These are phyloP conservation scores for Poa annua DNA, from an alignment of 176 grass and related monocot genomes.

Conservation along the genomic window DNA sequence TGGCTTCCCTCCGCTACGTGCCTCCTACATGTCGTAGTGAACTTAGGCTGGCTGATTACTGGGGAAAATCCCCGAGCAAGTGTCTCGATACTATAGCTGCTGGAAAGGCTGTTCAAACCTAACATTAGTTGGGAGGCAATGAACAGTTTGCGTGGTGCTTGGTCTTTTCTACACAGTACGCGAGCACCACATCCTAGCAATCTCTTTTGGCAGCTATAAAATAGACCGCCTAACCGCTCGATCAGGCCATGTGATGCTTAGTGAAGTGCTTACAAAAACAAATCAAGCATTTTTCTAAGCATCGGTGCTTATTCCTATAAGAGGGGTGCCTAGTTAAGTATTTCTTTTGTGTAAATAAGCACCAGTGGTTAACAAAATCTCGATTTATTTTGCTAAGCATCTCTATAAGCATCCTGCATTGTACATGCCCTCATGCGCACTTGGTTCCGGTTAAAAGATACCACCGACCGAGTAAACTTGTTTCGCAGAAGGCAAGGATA, in stretches of 20 bases:
- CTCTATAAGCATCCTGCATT: no score
- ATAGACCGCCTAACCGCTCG: constrained; percentile 38
- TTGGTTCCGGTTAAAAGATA: constrained; percentile 23
- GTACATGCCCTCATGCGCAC: no score
- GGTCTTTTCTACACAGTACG: constrained; percentile 22
- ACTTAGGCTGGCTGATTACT: background rate
- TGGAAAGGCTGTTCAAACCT: background rate
- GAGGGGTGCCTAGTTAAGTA: no score
- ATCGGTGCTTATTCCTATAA: no score
- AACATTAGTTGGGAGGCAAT: background rate
- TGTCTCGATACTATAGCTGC: no score
- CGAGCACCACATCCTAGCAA: background rate
- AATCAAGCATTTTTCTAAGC: no score
- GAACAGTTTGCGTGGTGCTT: constrained; percentile 24
- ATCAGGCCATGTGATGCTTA: no score
- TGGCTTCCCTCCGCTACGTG: background rate
- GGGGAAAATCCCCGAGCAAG: background rate
- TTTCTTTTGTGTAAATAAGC: no score
- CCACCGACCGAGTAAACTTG: constrained; percentile 32
- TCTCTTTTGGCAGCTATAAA: background rate
- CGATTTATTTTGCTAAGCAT: no score
- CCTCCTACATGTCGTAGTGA: background rate
- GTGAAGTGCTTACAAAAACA: no score
- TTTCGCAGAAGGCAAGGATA: constrained; percentile 48
- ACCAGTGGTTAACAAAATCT: no score